Base-by-base conservation (phyloP, 2,329 filamentous ascomycete genomes). In the Phyllosticta citribraziliensis region DNA sequence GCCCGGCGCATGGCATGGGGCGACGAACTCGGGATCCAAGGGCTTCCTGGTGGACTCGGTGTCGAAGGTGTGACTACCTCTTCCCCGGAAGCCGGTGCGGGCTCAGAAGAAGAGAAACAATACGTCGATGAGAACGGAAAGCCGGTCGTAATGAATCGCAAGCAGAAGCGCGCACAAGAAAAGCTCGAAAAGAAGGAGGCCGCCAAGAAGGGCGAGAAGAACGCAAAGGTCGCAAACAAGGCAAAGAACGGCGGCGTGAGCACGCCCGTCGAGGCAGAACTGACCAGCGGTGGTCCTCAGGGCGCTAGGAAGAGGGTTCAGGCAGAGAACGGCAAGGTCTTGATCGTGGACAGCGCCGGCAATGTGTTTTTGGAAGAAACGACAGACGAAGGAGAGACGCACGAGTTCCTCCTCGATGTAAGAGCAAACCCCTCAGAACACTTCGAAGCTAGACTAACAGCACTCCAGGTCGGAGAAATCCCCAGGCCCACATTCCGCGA, bases 361-460 rank as follows among this genome's bases (percentile, higher is more conserved):
- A 91, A 97, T 68, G 94, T 99, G 12, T 99, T 90, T 71, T 80
- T 99, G n/a, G 92, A 97, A 75, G 89, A 96, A 70, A 83, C 90
- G 68, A 90, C 91, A 57, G 91, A 92, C 66, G 90, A 97, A 24
- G 94, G 94, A 58, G 85, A 89, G 60, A 82, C 85, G 33, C 84
- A 88, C 66, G 90, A 97, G 72, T 96, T 87, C 71, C 78, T 97
- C 65, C 85, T 99, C 63, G 93, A 99, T 72, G 86, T 97, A 77
- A 81, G 88, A 83, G 30, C 22, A 9, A 5, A 20, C 20, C n/a
- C 51, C 57, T n/a, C n/a, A n/a, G n/a, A n/a, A n/a, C n/a, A n/a
- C n/a, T n/a, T n/a, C n/a, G n/a, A n/a, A n/a, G n/a, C n/a, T n/a
- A n/a, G n/a, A n/a, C n/a, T 71, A 67, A 72, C 62, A 58, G 47